These are phyloP conservation scores for Coemansia sp. DNA, from an alignment of 192 early-diverging fungal genomes.

Conservation along the genomic window DNA sequence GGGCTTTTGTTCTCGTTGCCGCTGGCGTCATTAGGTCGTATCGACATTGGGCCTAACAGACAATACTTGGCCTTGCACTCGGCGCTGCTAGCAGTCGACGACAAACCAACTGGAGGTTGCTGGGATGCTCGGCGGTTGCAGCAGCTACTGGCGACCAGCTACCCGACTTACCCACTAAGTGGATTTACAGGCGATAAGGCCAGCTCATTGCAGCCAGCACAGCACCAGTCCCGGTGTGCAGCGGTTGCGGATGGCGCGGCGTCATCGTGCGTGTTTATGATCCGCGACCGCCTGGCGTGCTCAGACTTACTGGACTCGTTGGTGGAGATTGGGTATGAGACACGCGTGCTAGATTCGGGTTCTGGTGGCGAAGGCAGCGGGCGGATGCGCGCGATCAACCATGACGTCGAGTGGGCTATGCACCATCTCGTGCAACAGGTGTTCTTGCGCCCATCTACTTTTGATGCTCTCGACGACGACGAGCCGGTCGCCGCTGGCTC, in stretches of 20 bases:
- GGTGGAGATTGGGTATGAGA: conserved; percentile 55
- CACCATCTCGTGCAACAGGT: conserved; percentile 58
- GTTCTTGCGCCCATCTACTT: conserved; percentile 42
- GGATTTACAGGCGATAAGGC: conserved; percentile 1
- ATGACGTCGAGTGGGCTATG: conserved; percentile 61
- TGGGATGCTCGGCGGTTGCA: conserved; percentile 9
- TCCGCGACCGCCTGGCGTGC: conserved; percentile 56
- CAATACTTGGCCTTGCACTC: conserved; percentile 56
- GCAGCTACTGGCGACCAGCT: conserved; percentile 12
- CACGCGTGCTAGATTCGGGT: conserved; percentile 40
- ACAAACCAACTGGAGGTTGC: not conserved
- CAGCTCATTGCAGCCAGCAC: conserved; percentile 8
- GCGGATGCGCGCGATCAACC: conserved; percentile 54
- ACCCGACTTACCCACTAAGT: conserved; percentile 12
- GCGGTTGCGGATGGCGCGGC: conserved; percentile 5
- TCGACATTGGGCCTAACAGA: conserved; percentile 56
- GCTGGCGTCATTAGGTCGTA: conserved; percentile 41
- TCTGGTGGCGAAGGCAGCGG: conserved; percentile 34
- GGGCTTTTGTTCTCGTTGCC: conserved; percentile 37
- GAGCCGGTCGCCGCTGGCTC: not conserved
- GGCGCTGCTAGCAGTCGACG: conserved; percentile 17
- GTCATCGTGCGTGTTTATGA: conserved; percentile 51
- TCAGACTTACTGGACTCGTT: conserved; percentile 56
- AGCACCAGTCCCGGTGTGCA: conserved; percentile 1
- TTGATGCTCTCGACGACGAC: conserved; percentile 19